Evolutionary conservation across 2,329 filamentous ascomycete genomes (phyloP).

Genomic region (Fusarium sp.): DNA sequence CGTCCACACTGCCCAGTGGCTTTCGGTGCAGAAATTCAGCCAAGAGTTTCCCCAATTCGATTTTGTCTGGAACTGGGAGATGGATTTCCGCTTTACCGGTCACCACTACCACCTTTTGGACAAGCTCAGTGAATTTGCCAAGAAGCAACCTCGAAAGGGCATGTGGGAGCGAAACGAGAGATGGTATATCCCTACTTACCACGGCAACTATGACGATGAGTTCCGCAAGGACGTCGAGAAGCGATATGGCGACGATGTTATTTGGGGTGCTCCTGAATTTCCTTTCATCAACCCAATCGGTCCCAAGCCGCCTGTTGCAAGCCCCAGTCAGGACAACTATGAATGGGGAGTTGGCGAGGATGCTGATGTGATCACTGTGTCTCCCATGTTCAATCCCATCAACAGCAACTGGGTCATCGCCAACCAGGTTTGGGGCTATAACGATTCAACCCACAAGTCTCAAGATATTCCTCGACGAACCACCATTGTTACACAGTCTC

Average conservation of each 20-base stretch:
- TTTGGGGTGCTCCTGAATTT: slow-evolving; percentile 75
- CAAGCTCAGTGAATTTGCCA: slow-evolving; percentile 71
- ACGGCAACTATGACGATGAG: slow-evolving; percentile 74
- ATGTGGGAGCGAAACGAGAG: slow-evolving; percentile 80
- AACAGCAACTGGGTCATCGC: slow-evolving; percentile 79
- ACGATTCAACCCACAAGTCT: slow-evolving; percentile 59
- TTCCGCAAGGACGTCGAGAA: slow-evolving; percentile 74
- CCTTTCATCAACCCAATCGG: slow-evolving; percentile 72
- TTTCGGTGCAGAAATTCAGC: slow-evolving; percentile 80
- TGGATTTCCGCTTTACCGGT: slow-evolving; percentile 81
- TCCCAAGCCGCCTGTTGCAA: slow-evolving; percentile 69
- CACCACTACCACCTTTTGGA: slow-evolving; percentile 85
- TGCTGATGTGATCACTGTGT: slow-evolving; percentile 78
- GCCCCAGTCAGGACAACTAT: slow-evolving; percentile 73
- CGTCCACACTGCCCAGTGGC: slow-evolving; percentile 73
- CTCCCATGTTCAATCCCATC: slow-evolving; percentile 82
- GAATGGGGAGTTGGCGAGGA: slow-evolving; percentile 82
- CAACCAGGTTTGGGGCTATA: slow-evolving; percentile 76
- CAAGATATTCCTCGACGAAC: slow-evolving; percentile 75
- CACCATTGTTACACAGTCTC: slow-evolving; percentile 82
- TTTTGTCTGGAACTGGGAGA: slow-evolving; percentile 89
- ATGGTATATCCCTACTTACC: slow-evolving; percentile 76
- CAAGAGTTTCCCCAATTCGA: slow-evolving; percentile 83
- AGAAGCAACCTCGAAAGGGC: slow-evolving; percentile 75
- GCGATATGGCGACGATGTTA: slow-evolving; percentile 61